Conservation (phyloP, 768 basidiomycete species). For the Rhodotorula sphaerocarpa region DNA sequence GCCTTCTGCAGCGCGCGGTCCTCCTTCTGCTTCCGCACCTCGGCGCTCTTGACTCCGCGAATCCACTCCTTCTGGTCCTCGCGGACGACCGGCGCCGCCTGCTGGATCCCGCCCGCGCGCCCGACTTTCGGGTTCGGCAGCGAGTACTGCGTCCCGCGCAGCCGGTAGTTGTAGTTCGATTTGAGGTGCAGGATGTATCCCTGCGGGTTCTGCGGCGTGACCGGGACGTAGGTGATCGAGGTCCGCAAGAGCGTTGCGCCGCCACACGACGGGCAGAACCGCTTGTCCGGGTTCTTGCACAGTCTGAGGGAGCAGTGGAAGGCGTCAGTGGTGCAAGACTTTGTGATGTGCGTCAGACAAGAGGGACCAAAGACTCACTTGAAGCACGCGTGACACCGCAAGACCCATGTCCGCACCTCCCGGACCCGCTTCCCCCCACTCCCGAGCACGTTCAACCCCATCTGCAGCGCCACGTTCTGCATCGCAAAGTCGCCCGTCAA, state of each 20-base stretch:
- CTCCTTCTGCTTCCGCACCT: slow-evolving; percentile 66
- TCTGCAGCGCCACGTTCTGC: slow-evolving; percentile 93
- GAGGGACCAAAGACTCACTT: slow-evolving; percentile 57
- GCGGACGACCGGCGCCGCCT: slow-evolving; percentile 74
- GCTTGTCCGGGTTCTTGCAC: slow-evolving; percentile 87
- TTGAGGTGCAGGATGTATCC: slow-evolving; percentile 85
- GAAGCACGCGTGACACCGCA: slow-evolving; percentile 97
- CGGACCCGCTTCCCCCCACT: slow-evolving; percentile 83
- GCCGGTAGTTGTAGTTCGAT: slow-evolving; percentile 86
- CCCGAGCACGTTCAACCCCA: slow-evolving; percentile 81
- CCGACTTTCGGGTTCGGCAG: slow-evolving; percentile 87
- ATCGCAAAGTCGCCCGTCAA: slow-evolving; percentile 99
- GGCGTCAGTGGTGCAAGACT: neutral
- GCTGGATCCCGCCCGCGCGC: slow-evolving; percentile 52
- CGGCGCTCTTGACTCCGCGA: slow-evolving; percentile 68
- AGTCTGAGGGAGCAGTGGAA: slow-evolving; percentile 51
- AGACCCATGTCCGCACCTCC: slow-evolving; percentile 87
- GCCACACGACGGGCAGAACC: slow-evolving; percentile 96
- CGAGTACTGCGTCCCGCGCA: slow-evolving; percentile 82
- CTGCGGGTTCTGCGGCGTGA: slow-evolving; percentile 44
- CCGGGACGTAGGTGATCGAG: slow-evolving; percentile 60
- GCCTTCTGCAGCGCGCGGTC: slow-evolving; percentile 64
- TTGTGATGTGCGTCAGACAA: neutral
- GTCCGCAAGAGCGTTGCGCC: slow-evolving; percentile 72
- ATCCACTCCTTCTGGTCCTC: slow-evolving; percentile 87